Evolutionary conservation across 768 basidiomycete species (phyloP), one percentile per base, ranked within the genome.

Genomic region (Pleurotus giganteus): DNA sequence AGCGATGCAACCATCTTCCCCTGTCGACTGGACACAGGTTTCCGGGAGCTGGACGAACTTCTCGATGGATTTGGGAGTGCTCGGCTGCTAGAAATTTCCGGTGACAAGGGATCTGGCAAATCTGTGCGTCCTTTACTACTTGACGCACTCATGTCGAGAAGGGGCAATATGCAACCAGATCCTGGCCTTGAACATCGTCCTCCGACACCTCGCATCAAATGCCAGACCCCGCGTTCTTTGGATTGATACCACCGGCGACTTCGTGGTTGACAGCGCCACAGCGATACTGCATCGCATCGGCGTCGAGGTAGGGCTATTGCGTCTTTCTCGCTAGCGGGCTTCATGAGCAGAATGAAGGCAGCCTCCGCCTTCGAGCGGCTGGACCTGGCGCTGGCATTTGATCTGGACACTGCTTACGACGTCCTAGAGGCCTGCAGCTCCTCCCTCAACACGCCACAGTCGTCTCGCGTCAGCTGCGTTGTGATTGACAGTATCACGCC

Each of bases 211-310:
- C 3, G 65, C 69, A 2, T 56, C 63, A 15, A 46, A 71, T 50
- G 54, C 58, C 17, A 60, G 74, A n/a, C 65, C 73, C 2, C 72
- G 65, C 47, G 81, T 75, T 1, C 63, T 83, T 4, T 92, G 90
- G 90, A 76, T 92, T 43, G 89, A 92, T 61, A 86, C 85, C 8
- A 77, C 76, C 0, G 87, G 88, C 1, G 82, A 82, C 57, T 88
- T 91, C 63, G 78, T 85, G 32, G 71, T 72, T 0, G 79, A 81
- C 21, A 71, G 73, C 34, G 76, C 82, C 2, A 57, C 67, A 2
- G 61, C 69, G 19, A 60, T 84, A 15, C 57, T 82, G 26, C 57
- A 65, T 53, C 60, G 60, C 12, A 60, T 64, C 44, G 57, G 60
- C 58, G 67, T 59, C 59, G 62, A 70, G 63, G 59, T 65, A 41